Percentiles rank a stretch among this genome's conserved stretches.
Evolutionary conservation across 148 eudicot species (phyloP).

Genomic region (Mesembryanthemum crystallinum): DNA sequence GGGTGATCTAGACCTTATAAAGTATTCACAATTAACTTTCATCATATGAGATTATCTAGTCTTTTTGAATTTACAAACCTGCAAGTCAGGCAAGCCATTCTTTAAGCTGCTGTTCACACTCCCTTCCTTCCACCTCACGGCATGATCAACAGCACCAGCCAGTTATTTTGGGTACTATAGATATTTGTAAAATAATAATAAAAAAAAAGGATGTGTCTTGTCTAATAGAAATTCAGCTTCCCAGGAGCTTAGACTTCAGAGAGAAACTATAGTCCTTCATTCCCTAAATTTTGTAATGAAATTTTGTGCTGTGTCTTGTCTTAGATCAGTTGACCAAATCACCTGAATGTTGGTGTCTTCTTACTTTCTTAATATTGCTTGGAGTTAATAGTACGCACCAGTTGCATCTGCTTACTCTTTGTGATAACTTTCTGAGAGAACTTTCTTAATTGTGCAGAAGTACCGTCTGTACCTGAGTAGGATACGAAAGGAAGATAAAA

Average conservation of each 20-base stretch:
- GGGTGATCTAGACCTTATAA: too few relatives aligned
- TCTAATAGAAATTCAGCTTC: neutral
- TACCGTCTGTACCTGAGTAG: conserved; percentile 85
- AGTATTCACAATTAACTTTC: too few relatives aligned
- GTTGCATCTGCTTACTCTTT: neutral
- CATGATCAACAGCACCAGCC: too few relatives aligned
- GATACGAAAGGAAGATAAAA: conserved; percentile 58
- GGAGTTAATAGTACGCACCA: too few relatives aligned
- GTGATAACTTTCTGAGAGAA: neutral
- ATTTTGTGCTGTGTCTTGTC: neutral
- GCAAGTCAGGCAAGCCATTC: neutral
- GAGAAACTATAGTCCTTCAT: neutral
- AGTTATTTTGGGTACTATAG: too few relatives aligned
- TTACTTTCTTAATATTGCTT: neutral
- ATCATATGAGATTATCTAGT: neutral
- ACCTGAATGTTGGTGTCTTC: neutral
- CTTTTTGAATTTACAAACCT: neutral
- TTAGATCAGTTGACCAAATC: neutral
- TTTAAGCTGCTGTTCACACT: neutral
- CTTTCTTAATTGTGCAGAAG: conserved; percentile 61
- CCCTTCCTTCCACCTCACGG: neutral
- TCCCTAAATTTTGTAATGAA: neutral
- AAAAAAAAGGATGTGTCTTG: too few relatives aligned
- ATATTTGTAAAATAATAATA: too few relatives aligned
- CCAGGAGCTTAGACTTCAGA: neutral